These are phyloP conservation scores for Botrytis fabae DNA, from an alignment of 2,329 filamentous ascomycete genomes.

Conservation along the genomic window DNA sequence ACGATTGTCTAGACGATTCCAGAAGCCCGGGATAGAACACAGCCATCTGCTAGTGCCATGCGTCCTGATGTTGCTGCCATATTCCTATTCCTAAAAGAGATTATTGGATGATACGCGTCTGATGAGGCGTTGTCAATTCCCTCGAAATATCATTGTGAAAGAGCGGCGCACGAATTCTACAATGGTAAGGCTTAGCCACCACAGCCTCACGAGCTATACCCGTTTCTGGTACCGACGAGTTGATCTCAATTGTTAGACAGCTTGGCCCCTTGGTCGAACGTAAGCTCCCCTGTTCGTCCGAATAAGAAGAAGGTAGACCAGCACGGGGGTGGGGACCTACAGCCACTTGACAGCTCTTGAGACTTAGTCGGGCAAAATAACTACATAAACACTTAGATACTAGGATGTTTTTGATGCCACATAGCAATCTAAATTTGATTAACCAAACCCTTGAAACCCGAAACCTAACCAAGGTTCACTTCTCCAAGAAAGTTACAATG, in stretches of 20 bases:
- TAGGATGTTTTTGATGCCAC: neutral
- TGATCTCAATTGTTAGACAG: neutral
- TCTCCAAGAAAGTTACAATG: neutral
- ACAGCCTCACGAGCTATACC: neutral
- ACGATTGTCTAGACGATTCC: neutral
- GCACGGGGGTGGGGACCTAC: neutral
- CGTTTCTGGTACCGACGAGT: neutral
- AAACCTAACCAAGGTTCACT: neutral
- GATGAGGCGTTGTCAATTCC: neutral
- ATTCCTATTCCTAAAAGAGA: neutral
- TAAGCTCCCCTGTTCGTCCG: neutral
- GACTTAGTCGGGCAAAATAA: neutral
- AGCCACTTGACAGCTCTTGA: neutral
- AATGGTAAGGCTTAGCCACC: constrained; percentile 15
- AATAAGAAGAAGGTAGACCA: neutral
- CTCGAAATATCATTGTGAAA: neutral
- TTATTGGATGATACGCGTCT: neutral
- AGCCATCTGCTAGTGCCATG: neutral
- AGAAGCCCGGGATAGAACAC: neutral
- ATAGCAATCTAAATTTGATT: neutral
- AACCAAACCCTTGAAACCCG: neutral
- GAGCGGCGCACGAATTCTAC: neutral
- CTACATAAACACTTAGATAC: neutral
- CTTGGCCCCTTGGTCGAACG: neutral
- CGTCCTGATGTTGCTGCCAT: neutral